Base-by-base conservation (phyloP, 257 asterid species). In the Linaria vulgaris region DNA sequence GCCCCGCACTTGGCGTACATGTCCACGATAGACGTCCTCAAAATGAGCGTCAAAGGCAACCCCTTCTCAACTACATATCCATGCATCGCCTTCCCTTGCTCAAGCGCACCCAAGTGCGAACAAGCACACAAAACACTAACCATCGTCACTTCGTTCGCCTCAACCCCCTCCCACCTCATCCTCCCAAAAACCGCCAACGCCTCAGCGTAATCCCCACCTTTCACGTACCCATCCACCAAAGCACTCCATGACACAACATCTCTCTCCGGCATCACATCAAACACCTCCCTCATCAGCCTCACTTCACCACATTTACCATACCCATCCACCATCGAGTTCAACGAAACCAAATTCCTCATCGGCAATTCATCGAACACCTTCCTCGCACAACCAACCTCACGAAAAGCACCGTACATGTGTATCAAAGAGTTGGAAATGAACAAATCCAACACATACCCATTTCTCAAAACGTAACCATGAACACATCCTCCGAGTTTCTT, bases 221-320 rank as follows among this genome's bases (percentile, higher is more conserved):
- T 89, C 58, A 87, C 95, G 51, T 84, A 85, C 45, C 95, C 97
- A 69, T 84, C 97, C 31, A 87, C 67, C 72, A 87, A 67, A 6
- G 94, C 84, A 50, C 95, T 89, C 97, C 97, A 89, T n/a, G 97
- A 86, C 44, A 89, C 84, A 6, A 89, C 89, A 37, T 84, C 76
- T 24, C 90, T 83, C 63, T 72, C 80, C 0, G 80, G 80, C 97
- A 87, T 89, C 15, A 4, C n/a, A 38, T 81, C 83, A 67, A 89
- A 89, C 80, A 86, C 83, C 53, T 74, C 52, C 74, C 79, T 74
- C 88, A 78, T 81, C 67, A 31, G 57, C 3, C 48, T 34, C 77
- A 80, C 64, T 21, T 85, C 80, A 59, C 94, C 84, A n/a, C 85
- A 76, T 69, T 89, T 89, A 16, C 78, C 95, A 56, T 78, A 86